These are phyloP conservation scores for Fusarium sp. DNA, from an alignment of 2,329 filamentous ascomycete species.

Conservation along the genomic window DNA sequence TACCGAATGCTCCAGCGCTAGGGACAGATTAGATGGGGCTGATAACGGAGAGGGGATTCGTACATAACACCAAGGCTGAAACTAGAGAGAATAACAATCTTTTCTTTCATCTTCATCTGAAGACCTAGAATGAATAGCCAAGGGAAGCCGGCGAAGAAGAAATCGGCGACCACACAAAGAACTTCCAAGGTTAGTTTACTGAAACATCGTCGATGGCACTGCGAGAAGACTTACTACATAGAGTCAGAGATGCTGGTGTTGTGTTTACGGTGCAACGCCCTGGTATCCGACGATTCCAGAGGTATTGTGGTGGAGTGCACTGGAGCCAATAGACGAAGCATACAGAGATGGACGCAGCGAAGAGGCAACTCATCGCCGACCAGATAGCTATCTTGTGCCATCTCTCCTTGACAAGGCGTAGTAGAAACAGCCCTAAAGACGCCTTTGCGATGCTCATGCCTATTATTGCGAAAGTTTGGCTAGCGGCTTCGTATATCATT, in stretches of 20 bases:
- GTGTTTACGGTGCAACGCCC: constrained; percentile 36
- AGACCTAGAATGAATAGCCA: constrained; percentile 59
- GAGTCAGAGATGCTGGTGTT: constrained; percentile 32
- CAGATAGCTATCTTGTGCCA: constrained; percentile 54
- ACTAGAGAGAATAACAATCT: constrained; percentile 55
- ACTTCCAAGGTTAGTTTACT: constrained; percentile 7
- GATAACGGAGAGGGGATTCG: neutral
- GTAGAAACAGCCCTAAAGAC: constrained; percentile 54
- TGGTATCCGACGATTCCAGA: constrained; percentile 34
- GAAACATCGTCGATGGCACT: too few species aligned
- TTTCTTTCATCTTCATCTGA: constrained; percentile 58
- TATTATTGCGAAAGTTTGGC: constrained; percentile 52
- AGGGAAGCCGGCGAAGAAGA: constrained; percentile 55
- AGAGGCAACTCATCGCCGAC: constrained; percentile 42
- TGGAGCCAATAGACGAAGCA: constrained; percentile 35
- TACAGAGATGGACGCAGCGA: constrained; percentile 30
- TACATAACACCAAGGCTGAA: constrained; percentile 58
- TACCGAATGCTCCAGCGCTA: constrained; percentile 47
- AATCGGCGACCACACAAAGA: constrained; percentile 50
- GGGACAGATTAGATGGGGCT: neutral
- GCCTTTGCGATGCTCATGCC: constrained; percentile 55
- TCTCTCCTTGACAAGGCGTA: constrained; percentile 49
- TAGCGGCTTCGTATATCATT: constrained; percentile 48
- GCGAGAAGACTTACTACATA: constrained; percentile 32
- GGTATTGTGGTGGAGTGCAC: constrained; percentile 35